Evolutionary conservation across 2,329 filamentous ascomycete species (phyloP).

Genomic region (Hypoxylon sp.): DNA sequence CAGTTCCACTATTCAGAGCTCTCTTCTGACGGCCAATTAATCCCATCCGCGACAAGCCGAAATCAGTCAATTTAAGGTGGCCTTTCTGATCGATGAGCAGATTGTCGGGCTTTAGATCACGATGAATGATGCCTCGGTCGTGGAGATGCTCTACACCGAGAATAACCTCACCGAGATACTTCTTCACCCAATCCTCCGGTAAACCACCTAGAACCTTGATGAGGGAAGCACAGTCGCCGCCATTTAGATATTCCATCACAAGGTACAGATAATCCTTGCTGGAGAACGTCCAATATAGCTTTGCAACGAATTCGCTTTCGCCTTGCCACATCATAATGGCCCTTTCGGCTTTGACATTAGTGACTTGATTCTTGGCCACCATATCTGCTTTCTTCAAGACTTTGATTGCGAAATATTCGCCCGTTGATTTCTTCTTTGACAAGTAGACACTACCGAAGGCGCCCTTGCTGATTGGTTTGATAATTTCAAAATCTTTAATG

Average conservation of each 20-base stretch:
- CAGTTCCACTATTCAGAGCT: constrained; percentile 80
- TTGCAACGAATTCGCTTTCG: constrained; percentile 98
- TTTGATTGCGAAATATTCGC: constrained; percentile 98
- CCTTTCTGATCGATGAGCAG: constrained; percentile 96
- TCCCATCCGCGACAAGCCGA: constrained; percentile 97
- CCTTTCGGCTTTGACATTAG: constrained; percentile 97
- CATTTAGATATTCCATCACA: constrained; percentile 99
- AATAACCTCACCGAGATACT: constrained; percentile 95
- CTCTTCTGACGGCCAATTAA: constrained; percentile 96
- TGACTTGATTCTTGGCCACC: constrained; percentile 99
- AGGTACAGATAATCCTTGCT: constrained; percentile 99
- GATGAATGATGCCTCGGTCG: constrained; percentile 93
- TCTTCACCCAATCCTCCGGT: constrained; percentile 97
- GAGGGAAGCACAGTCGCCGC: constrained; percentile 94
- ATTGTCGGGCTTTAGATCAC: constrained; percentile 97
- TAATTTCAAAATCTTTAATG: constrained; percentile 99
- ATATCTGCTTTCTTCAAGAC: constrained; percentile 99
- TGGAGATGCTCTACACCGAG: constrained; percentile 98
- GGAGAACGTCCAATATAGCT: constrained; percentile 99
- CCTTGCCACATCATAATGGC: constrained; percentile 99
- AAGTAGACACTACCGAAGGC: constrained; percentile 98
- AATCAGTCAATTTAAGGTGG: constrained; percentile 96
- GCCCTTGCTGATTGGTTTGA: constrained; percentile 99
- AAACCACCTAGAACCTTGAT: constrained; percentile 94
- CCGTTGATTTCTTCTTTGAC: constrained; percentile 98